phyloP scores from a whole-genome alignment of 805 yeast species.

The Lachancea fermentati region DNA sequence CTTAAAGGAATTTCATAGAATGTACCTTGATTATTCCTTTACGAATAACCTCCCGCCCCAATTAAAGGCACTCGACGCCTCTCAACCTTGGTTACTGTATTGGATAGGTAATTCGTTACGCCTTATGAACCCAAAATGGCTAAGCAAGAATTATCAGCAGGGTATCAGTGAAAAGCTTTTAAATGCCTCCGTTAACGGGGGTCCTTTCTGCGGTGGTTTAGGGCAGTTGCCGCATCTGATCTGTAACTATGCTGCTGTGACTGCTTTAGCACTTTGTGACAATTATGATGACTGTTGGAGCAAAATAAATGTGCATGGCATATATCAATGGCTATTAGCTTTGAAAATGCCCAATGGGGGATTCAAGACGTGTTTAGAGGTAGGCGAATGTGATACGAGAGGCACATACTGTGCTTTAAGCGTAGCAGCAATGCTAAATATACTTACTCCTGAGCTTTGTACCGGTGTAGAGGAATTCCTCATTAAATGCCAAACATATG shows the following conservation, averaged over 20 bases:
- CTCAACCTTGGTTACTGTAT: constrained; percentile 86
- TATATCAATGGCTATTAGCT: constrained; percentile 58
- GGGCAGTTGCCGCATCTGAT: constrained; percentile 84
- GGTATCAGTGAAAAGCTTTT: constrained; percentile 30
- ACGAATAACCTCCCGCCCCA: constrained; percentile 42
- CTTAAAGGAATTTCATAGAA: constrained; percentile 35
- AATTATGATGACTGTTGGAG: constrained; percentile 38
- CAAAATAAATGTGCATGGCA: constrained; percentile 39
- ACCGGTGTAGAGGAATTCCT: constrained; percentile 57
- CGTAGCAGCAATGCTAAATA: constrained; percentile 58
- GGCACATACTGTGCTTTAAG: constrained; percentile 84
- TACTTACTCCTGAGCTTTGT: constrained; percentile 55
- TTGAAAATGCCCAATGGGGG: constrained; percentile 70
- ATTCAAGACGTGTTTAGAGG: constrained; percentile 37
- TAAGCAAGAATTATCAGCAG: constrained; percentile 24
- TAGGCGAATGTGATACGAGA: constrained; percentile 82
- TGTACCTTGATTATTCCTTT: constrained; percentile 40
- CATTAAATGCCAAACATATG: constrained; percentile 72
- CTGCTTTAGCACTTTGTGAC: constrained; percentile 52
- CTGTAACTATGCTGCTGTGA: constrained; percentile 70
- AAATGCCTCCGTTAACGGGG: constrained; percentile 32
- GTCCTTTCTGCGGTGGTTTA: constrained; percentile 84
- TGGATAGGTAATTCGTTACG: constrained; percentile 65
- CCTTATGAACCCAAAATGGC: constrained; percentile 34
- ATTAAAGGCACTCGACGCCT: constrained; percentile 66